Evolutionary conservation across 768 basidiomycete genomes (phyloP).

Genomic region (Lactarius trivialis): DNA sequence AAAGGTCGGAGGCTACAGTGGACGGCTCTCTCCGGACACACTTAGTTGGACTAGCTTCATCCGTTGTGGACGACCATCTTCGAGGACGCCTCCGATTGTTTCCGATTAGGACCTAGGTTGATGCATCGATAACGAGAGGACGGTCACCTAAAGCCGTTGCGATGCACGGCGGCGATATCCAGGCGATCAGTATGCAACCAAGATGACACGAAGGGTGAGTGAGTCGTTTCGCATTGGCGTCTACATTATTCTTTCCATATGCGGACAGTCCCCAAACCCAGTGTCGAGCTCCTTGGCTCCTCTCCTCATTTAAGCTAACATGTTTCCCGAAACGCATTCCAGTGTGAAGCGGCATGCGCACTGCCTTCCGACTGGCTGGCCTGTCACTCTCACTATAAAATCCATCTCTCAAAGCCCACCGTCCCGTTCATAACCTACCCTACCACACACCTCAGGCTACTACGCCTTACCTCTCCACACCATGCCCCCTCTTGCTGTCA

Average conservation of each 20-base stretch:
- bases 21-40: not conserved
- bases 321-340: not conserved
- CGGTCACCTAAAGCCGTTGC: not conserved
- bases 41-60: not conserved
- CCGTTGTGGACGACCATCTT: not conserved
- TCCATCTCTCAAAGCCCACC: no score
- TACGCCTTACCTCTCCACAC: not conserved
- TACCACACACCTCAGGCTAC: not conserved
- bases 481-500: not conserved
- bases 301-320: not conserved
- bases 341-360: not conserved
- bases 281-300: not conserved
- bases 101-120: not conserved
- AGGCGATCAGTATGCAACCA: not conserved
- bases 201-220: not conserved
- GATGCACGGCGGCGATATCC: not conserved
- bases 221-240: not conserved
- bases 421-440: not conserved
- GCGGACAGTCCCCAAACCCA: not conserved
- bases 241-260: not conserved
- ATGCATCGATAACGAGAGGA: not conserved
- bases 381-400: not conserved
- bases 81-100: not conserved
- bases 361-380: not conserved
- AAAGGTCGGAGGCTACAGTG: not conserved